Percentiles rank a stretch among this genome's conserved stretches.
Evolutionary conservation across 768 basidiomycete genomes (phyloP).

Genomic region (Mycena kentingensis): DNA sequence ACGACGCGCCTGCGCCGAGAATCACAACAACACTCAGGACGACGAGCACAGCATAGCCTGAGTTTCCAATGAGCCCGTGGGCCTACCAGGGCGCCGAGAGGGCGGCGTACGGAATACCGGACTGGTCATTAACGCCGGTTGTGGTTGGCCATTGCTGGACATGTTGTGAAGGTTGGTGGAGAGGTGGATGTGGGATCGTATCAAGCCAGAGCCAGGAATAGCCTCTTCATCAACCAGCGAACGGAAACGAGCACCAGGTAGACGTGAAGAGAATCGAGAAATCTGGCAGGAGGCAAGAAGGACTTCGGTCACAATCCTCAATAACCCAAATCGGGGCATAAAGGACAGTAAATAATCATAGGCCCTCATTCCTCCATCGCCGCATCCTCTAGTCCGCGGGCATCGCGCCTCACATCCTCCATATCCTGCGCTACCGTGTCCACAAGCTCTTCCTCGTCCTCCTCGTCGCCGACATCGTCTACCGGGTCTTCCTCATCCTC

Average conservation of each 20-base stretch:
- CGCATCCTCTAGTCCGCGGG: conserved; percentile 37
- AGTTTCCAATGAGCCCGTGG: not conserved
- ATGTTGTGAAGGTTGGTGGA: conserved; percentile 4
- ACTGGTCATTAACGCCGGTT: conserved; percentile 9
- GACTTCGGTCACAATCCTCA: too few relatives aligned
- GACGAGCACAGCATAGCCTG: conserved; percentile 18
- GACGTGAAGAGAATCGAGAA: too few relatives aligned
- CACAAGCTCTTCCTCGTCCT: conserved; percentile 41
- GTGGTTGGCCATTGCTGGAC: not conserved
- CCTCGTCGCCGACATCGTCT: conserved; percentile 43
- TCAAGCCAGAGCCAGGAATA: not conserved
- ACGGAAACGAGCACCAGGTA: too few relatives aligned
- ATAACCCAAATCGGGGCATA: too few relatives aligned
- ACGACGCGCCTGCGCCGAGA: conserved; percentile 12
- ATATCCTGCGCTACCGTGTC: conserved; percentile 47
- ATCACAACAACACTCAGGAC: conserved; percentile 14
- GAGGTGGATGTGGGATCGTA: not conserved
- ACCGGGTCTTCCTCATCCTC: conserved; percentile 37
- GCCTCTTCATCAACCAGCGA: not conserved
- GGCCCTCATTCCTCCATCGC: not conserved
- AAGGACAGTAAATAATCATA: not conserved
- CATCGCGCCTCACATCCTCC: conserved; percentile 44
- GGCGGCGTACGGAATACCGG: conserved; percentile 13
- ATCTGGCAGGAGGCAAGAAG: too few relatives aligned
- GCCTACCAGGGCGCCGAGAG: not conserved